A percentile compares a stretch with the other conserved stretches of the same genome.
Evolutionary conservation across 108 stramenopile species (phyloP).

Genomic region (Aurantiochytrium sp.): DNA sequence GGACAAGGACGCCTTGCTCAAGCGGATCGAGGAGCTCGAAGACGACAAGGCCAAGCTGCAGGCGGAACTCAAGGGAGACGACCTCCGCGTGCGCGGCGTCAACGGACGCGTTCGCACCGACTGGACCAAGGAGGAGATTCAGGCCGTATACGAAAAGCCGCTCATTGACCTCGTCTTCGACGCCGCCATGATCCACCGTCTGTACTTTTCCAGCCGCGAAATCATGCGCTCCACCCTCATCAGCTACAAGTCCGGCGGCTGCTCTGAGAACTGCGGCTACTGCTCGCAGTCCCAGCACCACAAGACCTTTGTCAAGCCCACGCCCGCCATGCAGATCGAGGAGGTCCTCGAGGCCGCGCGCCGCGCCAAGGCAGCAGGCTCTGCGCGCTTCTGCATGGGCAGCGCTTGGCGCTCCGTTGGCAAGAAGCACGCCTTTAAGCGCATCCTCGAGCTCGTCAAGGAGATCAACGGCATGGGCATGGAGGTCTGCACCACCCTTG

Average conservation of each 20-base stretch:
- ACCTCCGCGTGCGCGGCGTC: not conserved
- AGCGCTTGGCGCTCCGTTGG: slow-evolving; percentile 95
- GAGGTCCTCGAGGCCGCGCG: slow-evolving; percentile 86
- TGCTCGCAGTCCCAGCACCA: slow-evolving; percentile 86
- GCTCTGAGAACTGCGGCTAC: slow-evolving; percentile 92
- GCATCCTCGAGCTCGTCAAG: slow-evolving; percentile 87
- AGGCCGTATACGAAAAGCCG: slow-evolving; percentile 74
- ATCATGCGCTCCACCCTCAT: slow-evolving; percentile 93
- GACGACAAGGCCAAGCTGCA: not conserved
- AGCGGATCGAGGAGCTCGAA: not conserved
- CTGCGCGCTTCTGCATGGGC: slow-evolving; percentile 96
- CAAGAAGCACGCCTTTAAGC: slow-evolving; percentile 91
- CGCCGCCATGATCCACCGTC: slow-evolving; percentile 84
- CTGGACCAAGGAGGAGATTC: slow-evolving; percentile 85
- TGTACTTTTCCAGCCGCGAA: slow-evolving; percentile 91
- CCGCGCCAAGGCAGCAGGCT: slow-evolving; percentile 88
- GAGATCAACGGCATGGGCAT: slow-evolving; percentile 86
- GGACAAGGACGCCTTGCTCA: not conserved
- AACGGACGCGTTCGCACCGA: slow-evolving; percentile 55
- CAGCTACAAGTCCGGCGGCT: slow-evolving; percentile 94
- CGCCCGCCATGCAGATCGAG: slow-evolving; percentile 83
- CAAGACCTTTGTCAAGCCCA: slow-evolving; percentile 96
- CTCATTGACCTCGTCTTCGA: slow-evolving; percentile 91
- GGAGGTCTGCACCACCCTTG: slow-evolving; percentile 85
- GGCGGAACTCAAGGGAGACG: not conserved